Conservation (phyloP, 108 stramenopile genomes). For the Aurantiochytrium sp. region DNA sequence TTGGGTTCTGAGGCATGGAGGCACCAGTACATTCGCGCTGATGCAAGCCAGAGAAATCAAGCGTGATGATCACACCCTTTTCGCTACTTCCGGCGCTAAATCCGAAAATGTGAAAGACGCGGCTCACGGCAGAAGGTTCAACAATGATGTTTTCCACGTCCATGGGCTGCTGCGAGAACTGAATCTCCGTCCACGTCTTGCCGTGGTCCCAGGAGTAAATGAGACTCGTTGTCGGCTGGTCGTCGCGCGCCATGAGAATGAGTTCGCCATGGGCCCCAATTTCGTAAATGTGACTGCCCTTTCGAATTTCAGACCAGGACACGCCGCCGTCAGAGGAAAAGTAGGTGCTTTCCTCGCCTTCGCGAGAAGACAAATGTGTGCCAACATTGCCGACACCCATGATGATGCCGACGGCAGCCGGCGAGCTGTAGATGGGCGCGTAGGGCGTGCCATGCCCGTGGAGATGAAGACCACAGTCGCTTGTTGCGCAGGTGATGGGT, state of each 20-base stretch:
- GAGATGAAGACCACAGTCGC: neutral
- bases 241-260: constrained; percentile 14
- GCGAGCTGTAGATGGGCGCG: neutral
- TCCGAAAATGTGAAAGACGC: neutral
- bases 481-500: neutral
- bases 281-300: constrained; percentile 16
- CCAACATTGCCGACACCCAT: constrained; percentile 2
- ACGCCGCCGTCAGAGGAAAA: neutral
- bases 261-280: constrained; percentile 5
- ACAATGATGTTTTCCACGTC: constrained; percentile 18
- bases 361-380: neutral
- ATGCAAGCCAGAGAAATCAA: constrained; percentile 4
- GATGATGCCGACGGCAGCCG: neutral
- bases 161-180: neutral
- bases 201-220: constrained; percentile 14
- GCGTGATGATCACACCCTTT: neutral
- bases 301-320: neutral
- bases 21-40: neutral
- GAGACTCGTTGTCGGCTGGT: neutral
- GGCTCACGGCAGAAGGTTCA: neutral
- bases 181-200: neutral
- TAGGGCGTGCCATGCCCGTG: neutral
- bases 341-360: neutral
- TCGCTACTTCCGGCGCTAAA: neutral
- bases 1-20: neutral